These are phyloP conservation scores for Elsinoe batatas DNA, from an alignment of 2,329 filamentous ascomycete species.

Conservation along the genomic window DNA sequence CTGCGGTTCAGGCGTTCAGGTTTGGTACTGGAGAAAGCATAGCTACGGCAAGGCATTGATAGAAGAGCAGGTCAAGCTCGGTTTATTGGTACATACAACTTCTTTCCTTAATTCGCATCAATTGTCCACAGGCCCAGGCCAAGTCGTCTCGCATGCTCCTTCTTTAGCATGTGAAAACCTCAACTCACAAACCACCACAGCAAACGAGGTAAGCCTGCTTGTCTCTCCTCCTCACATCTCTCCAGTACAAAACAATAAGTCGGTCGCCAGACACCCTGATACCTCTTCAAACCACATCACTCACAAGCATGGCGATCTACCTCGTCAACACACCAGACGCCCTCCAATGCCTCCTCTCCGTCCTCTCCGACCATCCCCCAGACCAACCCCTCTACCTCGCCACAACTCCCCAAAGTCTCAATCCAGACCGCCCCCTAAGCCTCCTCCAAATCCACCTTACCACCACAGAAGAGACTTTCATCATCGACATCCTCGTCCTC, in stretches of 20 bases:
- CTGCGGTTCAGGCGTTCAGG: not conserved
- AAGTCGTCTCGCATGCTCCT: not conserved
- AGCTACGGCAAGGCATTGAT: slow-evolving; percentile 8
- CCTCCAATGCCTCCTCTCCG: not conserved
- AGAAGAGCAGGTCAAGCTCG: slow-evolving; percentile 6
- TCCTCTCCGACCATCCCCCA: not conserved
- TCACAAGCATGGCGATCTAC: not conserved
- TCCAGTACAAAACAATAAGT: not conserved
- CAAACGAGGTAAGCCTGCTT: too few species aligned
- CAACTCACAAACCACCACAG: too few species aligned
- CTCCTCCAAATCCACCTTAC: not conserved
- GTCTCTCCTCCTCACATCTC: not conserved
- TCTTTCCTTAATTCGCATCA: not conserved
- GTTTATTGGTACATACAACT: slow-evolving; percentile 1
- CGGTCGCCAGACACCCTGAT: not conserved
- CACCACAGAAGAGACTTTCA: not conserved
- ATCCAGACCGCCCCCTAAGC: not conserved
- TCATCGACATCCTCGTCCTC: not conserved
- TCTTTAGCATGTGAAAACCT: not conserved
- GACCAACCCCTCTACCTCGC: not conserved
- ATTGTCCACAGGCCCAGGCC: not conserved
- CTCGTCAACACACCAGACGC: not conserved
- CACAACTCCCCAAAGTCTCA: not conserved
- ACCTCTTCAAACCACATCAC: too few species aligned
- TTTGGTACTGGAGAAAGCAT: not conserved